phyloP scores from a whole-genome alignment of 2,329 filamentous ascomycete genomes.

The Aspergillus vadensis region DNA sequence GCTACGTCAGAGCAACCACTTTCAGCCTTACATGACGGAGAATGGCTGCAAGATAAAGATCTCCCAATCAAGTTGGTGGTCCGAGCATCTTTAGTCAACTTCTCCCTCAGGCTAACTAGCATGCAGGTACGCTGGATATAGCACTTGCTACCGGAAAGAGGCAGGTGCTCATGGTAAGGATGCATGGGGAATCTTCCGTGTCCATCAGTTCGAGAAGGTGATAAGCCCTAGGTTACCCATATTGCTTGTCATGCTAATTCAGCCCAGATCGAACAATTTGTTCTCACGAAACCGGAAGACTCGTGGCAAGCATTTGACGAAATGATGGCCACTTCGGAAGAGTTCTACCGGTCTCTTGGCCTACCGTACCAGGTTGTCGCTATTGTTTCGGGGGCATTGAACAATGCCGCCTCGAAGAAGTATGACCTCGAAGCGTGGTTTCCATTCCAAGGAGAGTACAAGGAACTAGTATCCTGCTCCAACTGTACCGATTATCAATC shows the following conservation, averaged over 20 bases:
- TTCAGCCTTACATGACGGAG: conserved; percentile 86
- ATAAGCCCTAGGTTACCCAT: conserved; percentile 8
- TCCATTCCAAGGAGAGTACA: conserved; percentile 95
- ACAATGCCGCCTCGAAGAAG: conserved; percentile 88
- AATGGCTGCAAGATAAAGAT: conserved; percentile 84
- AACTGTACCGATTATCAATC: conserved; percentile 99
- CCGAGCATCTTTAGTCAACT: not conserved
- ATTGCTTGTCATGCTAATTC: conserved; percentile 10
- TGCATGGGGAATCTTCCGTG: conserved; percentile 96
- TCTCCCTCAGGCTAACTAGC: conserved; percentile 14
- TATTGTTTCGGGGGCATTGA: conserved; percentile 94
- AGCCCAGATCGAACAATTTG: conserved; percentile 70
- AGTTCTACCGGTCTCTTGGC: conserved; percentile 88
- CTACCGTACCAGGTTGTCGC: conserved; percentile 89
- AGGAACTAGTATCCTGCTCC: conserved; percentile 94
- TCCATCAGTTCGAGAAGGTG: conserved; percentile 96
- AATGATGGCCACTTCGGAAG: conserved; percentile 89
- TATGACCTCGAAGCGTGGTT: conserved; percentile 97
- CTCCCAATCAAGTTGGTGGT: conserved; percentile 75
- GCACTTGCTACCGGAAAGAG: conserved; percentile 93
- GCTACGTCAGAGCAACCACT: conserved; percentile 94
- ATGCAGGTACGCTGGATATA: conserved; percentile 75
- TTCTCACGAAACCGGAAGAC: conserved; percentile 80
- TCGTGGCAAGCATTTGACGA: conserved; percentile 92
- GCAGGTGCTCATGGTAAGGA: conserved; percentile 89